A percentile compares a stretch with the other conserved stretches of the same genome.
These are phyloP conservation scores for Lactarius evosmus DNA, from an alignment of 768 basidiomycete genomes.

Conservation along the genomic window DNA sequence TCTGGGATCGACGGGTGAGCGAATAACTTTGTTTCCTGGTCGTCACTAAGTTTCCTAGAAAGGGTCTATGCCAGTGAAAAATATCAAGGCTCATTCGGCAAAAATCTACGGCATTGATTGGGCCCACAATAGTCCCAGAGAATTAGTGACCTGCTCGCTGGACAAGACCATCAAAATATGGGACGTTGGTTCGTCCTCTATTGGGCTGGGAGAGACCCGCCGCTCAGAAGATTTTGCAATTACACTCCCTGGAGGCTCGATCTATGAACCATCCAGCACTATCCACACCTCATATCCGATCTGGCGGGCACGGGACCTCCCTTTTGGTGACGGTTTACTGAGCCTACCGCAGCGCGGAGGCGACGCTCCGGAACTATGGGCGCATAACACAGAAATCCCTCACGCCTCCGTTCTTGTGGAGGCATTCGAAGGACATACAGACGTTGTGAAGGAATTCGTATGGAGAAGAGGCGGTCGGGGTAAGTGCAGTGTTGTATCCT, in stretches of 20 bases:
- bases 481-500: constrained; percentile 30
- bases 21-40: neutral
- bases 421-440: constrained; percentile 81
- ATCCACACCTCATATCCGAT: constrained; percentile 85
- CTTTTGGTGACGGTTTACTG: constrained; percentile 87
- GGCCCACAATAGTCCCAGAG: constrained; percentile 69
- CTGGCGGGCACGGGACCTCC: constrained; percentile 89
- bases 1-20: constrained; percentile 92
- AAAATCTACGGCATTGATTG: constrained; percentile 99
- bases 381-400: constrained; percentile 33
- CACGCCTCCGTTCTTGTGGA: constrained; percentile 54
- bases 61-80: constrained; percentile 77
- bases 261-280: constrained; percentile 43
- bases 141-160: constrained; percentile 90
- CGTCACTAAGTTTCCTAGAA: constrained; percentile 48
- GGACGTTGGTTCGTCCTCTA: constrained; percentile 48
- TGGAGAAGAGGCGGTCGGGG: constrained; percentile 75
- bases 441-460: constrained; percentile 97
- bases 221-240: constrained; percentile 16
- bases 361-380: constrained; percentile 82
- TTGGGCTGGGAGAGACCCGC: constrained; percentile 1
- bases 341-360: constrained; percentile 87
- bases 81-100: constrained; percentile 77
- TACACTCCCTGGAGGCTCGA: constrained; percentile 19
- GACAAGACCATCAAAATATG: constrained; percentile 93